Conservation (phyloP, 2,329 filamentous ascomycete genomes). For the Claviceps spartinae region DNA sequence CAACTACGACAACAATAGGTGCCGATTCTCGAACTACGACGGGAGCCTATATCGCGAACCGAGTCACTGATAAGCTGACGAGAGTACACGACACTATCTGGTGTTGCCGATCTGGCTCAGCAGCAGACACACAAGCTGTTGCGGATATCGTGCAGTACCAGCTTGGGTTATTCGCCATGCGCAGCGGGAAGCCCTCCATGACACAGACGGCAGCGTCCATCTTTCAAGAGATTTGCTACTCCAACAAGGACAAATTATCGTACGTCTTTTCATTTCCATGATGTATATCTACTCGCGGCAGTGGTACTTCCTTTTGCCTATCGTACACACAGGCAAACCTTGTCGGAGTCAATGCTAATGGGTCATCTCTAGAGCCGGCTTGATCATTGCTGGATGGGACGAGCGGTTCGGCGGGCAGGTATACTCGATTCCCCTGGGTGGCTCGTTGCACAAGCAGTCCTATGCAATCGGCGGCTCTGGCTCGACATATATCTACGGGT, state of each 20-base stretch:
- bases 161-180: slow-evolving; percentile 80
- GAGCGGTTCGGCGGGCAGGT: slow-evolving; percentile 90
- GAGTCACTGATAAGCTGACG: slow-evolving; percentile 98
- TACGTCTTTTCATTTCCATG: slow-evolving; percentile 28
- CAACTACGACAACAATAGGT: slow-evolving; percentile 30
- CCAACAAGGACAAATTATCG: slow-evolving; percentile 90
- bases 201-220: slow-evolving; percentile 91
- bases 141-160: slow-evolving; percentile 98
- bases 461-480: slow-evolving; percentile 95
- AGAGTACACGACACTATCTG: slow-evolving; percentile 98
- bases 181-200: slow-evolving; percentile 78
- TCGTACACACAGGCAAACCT: background rate
- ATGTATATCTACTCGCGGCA: too few relatives aligned
- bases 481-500: slow-evolving; percentile 98
- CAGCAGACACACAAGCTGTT: slow-evolving; percentile 93
- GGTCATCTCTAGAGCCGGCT: slow-evolving; percentile 54
- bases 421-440: slow-evolving; percentile 91
- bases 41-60: slow-evolving; percentile 95
- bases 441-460: slow-evolving; percentile 91
- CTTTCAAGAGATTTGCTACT: slow-evolving; percentile 96
- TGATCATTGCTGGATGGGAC: slow-evolving; percentile 98
- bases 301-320: background rate
- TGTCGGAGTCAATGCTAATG: background rate
- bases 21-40: slow-evolving; percentile 97
- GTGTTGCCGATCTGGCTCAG: slow-evolving; percentile 97